These are phyloP conservation scores for Haematococcus lacustris DNA, from an alignment of 139 green algal species.

Conservation along the genomic window DNA sequence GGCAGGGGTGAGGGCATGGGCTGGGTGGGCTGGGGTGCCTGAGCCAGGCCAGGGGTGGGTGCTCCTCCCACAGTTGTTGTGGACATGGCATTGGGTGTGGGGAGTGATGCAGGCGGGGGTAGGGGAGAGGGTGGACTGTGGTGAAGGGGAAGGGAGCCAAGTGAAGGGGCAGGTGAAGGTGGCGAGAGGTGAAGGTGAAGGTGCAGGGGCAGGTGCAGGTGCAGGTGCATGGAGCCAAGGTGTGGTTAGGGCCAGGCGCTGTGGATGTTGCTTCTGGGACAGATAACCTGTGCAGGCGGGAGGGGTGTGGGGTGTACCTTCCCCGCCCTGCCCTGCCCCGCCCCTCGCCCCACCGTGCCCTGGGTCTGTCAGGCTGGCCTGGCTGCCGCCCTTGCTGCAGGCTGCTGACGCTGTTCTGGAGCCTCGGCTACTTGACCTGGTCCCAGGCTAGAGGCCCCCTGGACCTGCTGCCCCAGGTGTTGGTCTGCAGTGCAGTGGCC, in stretches of 20 bases:
- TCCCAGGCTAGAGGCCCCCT: slow-evolving; percentile 15
- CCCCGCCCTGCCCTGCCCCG: too few species aligned
- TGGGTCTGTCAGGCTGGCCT: background rate
- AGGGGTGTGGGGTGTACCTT: background rate
- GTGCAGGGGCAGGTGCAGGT: too few species aligned
- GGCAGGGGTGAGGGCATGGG: background rate
- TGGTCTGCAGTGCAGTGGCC: slow-evolving; percentile 36
- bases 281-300: background rate
- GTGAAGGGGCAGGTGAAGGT: too few species aligned
- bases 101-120: too few species aligned
- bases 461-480: slow-evolving; percentile 31
- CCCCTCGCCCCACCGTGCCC: background rate
- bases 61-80: too few species aligned
- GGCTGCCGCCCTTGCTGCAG: background rate
- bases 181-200: too few species aligned
- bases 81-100: too few species aligned
- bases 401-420: slow-evolving; percentile 44
- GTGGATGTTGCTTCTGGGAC: background rate
- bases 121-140: too few species aligned
- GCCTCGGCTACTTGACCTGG: slow-evolving; percentile 56
- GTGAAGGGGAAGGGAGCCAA: too few species aligned
- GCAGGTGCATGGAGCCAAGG: background rate
- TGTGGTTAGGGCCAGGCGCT: background rate
- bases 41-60: too few species aligned
- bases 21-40: background rate